Conservation (phyloP, 129 eudicot genomes). For the Artemisia annua region DNA sequence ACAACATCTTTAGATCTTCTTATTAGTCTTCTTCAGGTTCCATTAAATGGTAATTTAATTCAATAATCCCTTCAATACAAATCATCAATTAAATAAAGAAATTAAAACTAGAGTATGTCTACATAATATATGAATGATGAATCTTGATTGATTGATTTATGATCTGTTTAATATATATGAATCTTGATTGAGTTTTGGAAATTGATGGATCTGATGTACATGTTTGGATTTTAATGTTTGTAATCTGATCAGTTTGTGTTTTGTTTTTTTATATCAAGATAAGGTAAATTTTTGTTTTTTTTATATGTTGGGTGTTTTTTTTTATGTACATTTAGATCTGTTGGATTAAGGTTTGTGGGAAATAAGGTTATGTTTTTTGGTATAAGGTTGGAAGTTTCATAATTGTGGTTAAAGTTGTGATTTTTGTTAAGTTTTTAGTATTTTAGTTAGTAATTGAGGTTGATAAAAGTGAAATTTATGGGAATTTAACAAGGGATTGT, state of each 20-base stretch:
- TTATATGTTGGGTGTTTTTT: conserved; percentile 28
- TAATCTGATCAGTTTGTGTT: conserved; percentile 48
- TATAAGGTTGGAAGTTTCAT: conserved; percentile 4
- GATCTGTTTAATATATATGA: conserved; percentile 42
- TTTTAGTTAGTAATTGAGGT: no score
- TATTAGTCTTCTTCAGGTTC: conserved; percentile 36
- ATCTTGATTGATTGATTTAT: conserved; percentile 23
- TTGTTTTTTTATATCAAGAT: conserved; percentile 19
- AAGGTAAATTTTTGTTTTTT: conserved; percentile 28
- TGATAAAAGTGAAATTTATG: no score
- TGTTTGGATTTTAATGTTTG: conserved; percentile 25
- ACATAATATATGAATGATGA: background rate
- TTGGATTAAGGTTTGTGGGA: conserved; percentile 27
- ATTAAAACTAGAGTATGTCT: no score
- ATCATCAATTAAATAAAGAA: no score
- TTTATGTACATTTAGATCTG: conserved; percentile 46
- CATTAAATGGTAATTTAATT: conserved; percentile 41
- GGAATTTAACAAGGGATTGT: no score
- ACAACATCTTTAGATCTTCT: conserved; percentile 47
- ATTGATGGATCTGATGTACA: conserved; percentile 52
- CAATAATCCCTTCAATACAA: no score
- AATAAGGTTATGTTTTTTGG: conserved; percentile 9
- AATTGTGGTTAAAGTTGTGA: conserved; percentile 4
- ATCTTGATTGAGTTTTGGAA: conserved; percentile 34
- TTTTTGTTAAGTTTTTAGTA: background rate